Evolutionary conservation across 2,329 filamentous ascomycete species (phyloP).

Genomic region (Knoxdaviesia capensis): DNA sequence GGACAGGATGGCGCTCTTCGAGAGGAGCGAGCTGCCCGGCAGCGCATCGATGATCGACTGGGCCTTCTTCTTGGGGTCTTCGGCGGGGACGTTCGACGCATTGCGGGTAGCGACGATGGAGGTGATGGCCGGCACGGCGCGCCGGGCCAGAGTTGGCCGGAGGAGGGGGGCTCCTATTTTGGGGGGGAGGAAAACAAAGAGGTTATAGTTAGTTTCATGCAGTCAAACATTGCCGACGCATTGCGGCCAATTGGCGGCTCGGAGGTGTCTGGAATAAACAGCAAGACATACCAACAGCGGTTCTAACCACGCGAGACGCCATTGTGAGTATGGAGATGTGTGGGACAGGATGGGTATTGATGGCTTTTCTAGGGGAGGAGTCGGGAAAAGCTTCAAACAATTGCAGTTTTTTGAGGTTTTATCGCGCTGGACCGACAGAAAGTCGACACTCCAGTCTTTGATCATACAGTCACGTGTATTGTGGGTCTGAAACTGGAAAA

Average conservation of each 20-base stretch:
- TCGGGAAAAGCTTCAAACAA: slow-evolving; percentile 2
- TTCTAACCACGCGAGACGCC: slow-evolving; percentile 94
- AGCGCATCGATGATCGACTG: slow-evolving; percentile 87
- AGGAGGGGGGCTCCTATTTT: slow-evolving; percentile 67
- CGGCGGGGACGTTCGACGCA: slow-evolving; percentile 57
- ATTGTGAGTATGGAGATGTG: slow-evolving; percentile 48
- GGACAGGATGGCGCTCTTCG: slow-evolving; percentile 94
- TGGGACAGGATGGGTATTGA: slow-evolving; percentile 19
- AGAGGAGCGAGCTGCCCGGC: slow-evolving; percentile 77
- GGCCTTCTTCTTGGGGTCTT: slow-evolving; percentile 92
- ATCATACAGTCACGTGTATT: too few species aligned
- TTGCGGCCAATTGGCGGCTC: too few species aligned
- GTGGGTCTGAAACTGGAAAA: too few species aligned
- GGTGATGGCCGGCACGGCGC: slow-evolving; percentile 54
- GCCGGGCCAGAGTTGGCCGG: slow-evolving; percentile 60
- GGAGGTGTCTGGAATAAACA: too few species aligned
- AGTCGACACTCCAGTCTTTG: too few species aligned
- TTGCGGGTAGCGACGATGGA: slow-evolving; percentile 40
- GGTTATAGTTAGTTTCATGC: slow-evolving; percentile 2
- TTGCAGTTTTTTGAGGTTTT: slow-evolving; percentile 25
- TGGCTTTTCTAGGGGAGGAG: slow-evolving; percentile 13
- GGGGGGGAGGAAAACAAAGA: slow-evolving; percentile 2
- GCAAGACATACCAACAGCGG: slow-evolving; percentile 63
- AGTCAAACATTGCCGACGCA: too few species aligned
- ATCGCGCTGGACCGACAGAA: slow-evolving; percentile 14